phyloP scores from a whole-genome alignment of 257 asterid species.

The Scutellaria barbata region DNA sequence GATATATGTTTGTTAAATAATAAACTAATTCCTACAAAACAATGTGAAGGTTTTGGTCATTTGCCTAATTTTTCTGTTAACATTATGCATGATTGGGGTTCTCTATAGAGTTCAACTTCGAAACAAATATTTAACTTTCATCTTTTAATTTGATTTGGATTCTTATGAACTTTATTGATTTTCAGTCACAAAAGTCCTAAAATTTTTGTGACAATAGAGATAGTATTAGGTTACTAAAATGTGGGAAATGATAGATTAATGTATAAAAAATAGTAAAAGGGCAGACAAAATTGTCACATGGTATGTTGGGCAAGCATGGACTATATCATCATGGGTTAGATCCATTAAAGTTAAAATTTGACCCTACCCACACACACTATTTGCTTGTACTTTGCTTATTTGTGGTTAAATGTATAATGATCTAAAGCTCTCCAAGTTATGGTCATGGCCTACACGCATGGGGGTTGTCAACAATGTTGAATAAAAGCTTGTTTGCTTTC shows the following conservation, averaged over 20 bases:
- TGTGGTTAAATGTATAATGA: constrained; percentile 51
- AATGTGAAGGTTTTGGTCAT: too few relatives aligned
- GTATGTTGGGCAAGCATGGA: constrained; percentile 53
- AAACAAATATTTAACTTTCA: too few relatives aligned
- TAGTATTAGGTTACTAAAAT: background rate
- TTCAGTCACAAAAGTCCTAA: too few relatives aligned
- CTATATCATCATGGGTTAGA: constrained; percentile 40
- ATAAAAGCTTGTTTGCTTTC: background rate
- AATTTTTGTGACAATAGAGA: too few relatives aligned
- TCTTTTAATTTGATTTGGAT: too few relatives aligned
- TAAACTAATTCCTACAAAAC: too few relatives aligned
- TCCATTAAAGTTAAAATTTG: constrained; percentile 35
- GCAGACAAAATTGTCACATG: constrained; percentile 44
- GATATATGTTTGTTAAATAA: too few relatives aligned
- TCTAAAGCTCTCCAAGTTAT: constrained; percentile 35
- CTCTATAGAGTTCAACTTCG: too few relatives aligned
- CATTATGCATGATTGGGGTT: too few relatives aligned
- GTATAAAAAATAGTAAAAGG: constrained; percentile 6
- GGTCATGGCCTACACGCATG: constrained; percentile 60
- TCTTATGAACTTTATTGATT: too few relatives aligned
- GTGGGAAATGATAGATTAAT: background rate
- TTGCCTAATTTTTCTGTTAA: too few relatives aligned
- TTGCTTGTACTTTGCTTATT: constrained; percentile 43
- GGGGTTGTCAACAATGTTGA: constrained; percentile 35
- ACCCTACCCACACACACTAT: constrained; percentile 38